A percentile compares a stretch with the other conserved stretches of the same genome.
These are phyloP conservation scores for Fusarium fujikuroi DNA, from an alignment of 2,329 filamentous ascomycete genomes.

Conservation along the genomic window DNA sequence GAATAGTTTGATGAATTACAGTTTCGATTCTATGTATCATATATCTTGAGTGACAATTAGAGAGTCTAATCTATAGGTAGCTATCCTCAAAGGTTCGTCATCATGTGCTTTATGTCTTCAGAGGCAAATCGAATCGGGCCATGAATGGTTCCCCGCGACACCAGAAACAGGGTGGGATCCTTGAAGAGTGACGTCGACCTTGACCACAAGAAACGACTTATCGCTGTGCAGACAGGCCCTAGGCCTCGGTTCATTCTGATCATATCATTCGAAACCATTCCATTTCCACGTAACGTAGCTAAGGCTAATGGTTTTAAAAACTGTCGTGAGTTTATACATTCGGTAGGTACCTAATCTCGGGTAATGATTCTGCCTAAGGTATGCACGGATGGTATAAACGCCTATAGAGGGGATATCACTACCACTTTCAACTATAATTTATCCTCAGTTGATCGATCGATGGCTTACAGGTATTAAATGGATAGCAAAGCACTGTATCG, in stretches of 20 bases:
- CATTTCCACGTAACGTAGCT: background rate
- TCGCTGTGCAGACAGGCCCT: background rate
- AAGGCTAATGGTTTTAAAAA: background rate
- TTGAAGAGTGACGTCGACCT: constrained; percentile 41
- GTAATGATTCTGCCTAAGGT: no score
- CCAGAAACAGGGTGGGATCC: constrained; percentile 41
- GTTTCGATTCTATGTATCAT: background rate
- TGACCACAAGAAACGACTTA: constrained; percentile 3
- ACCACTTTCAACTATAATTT: background rate
- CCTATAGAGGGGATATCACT: background rate
- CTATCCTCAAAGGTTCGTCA: constrained; percentile 33
- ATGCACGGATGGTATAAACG: background rate
- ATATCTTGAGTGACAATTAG: background rate
- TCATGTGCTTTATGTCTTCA: constrained; percentile 32
- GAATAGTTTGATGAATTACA: background rate
- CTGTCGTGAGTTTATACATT: background rate
- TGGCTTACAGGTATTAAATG: background rate
- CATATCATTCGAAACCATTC: background rate
- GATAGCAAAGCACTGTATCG: background rate
- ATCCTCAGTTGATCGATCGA: background rate
- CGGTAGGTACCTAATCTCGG: background rate
- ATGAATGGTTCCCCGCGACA: constrained; percentile 34
- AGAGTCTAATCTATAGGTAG: background rate
- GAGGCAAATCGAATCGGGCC: constrained; percentile 38
- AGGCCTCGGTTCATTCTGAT: constrained; percentile 2